Conservation (phyloP, 257 asterid species). For the Striga asiatica region DNA sequence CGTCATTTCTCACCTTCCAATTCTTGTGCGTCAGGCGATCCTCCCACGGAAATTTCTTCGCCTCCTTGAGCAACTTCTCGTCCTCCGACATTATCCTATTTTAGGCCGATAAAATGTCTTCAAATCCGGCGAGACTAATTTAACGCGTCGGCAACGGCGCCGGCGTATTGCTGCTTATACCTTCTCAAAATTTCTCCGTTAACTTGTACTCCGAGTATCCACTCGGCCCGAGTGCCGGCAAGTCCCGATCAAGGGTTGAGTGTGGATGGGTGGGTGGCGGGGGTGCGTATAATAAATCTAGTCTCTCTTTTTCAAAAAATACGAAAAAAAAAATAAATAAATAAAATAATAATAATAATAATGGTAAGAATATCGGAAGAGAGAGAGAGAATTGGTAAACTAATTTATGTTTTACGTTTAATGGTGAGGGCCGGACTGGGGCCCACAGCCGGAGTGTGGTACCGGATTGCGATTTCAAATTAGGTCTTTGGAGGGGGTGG, state of each 20-base stretch:
- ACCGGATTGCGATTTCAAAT: slow-evolving; percentile 26
- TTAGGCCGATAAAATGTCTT: slow-evolving; percentile 11
- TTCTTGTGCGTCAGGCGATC: slow-evolving; percentile 89
- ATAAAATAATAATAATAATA: background rate
- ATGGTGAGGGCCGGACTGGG: slow-evolving; percentile 19
- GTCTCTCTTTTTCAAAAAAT: too few species aligned
- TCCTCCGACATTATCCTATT: slow-evolving; percentile 87
- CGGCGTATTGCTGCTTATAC: slow-evolving; percentile 15
- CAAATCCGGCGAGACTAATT: slow-evolving; percentile 12
- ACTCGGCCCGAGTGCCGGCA: slow-evolving; percentile 36
- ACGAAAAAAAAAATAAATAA: slow-evolving; percentile 1
- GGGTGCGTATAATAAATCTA: slow-evolving; percentile 23
- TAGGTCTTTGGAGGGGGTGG: background rate
- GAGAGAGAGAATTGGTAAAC: slow-evolving; percentile 12
- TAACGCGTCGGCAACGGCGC: background rate
- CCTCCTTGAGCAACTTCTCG: slow-evolving; percentile 99
- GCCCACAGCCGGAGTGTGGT: slow-evolving; percentile 16
- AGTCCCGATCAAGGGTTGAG: slow-evolving; percentile 27
- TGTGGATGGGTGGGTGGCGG: slow-evolving; percentile 16
- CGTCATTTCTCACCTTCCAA: slow-evolving; percentile 94
- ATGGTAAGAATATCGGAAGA: too few species aligned
- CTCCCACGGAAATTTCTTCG: slow-evolving; percentile 97
- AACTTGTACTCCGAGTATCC: slow-evolving; percentile 8
- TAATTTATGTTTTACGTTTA: slow-evolving; percentile 29
- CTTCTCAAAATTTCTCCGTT: background rate